A percentile compares a stretch with the other conserved stretches of the same genome.
Conservation (phyloP, 2,329 filamentous ascomycete genomes). For the Hypoxylon sp. region DNA sequence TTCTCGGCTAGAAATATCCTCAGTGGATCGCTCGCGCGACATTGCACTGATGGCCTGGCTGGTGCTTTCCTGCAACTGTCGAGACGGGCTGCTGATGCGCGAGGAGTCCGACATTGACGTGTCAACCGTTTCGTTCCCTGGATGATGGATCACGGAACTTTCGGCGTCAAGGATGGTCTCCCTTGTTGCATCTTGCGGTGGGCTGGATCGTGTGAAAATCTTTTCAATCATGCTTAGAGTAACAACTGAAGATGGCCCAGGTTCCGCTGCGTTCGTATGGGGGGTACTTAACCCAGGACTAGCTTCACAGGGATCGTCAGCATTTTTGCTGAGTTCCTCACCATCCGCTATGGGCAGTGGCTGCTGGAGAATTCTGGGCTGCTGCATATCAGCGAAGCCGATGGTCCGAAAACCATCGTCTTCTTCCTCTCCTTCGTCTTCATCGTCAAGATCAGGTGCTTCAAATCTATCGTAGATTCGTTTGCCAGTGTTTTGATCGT, state of each 20-base stretch:
- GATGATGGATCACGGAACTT: conserved; percentile 37
- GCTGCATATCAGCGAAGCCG: conserved; percentile 71
- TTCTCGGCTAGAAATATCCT: conserved; percentile 14
- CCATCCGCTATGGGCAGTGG: conserved; percentile 41
- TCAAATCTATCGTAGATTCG: conserved; percentile 84
- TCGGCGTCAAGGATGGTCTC: conserved; percentile 10
- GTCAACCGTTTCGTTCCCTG: conserved; percentile 39
- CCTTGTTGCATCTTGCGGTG: not conserved
- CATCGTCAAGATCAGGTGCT: conserved; percentile 72
- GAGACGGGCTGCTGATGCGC: conserved; percentile 48
- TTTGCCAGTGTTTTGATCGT: conserved; percentile 75
- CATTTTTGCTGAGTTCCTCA: conserved; percentile 11
- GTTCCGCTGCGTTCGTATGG: not conserved
- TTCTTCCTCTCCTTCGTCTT: conserved; percentile 56
- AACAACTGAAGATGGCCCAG: not conserved
- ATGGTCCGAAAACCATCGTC: conserved; percentile 73
- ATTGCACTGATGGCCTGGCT: conserved; percentile 38
- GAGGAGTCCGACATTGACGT: conserved; percentile 44
- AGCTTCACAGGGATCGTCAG: not conserved
- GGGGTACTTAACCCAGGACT: not conserved
- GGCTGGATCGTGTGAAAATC: conserved; percentile 10
- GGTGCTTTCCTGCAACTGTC: conserved; percentile 46
- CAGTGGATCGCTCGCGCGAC: conserved; percentile 19
- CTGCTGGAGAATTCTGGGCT: conserved; percentile 72
- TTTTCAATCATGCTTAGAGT: conserved; percentile 3